Conservation (phyloP, 2,329 filamentous ascomycete species). For the Hymenoscyphus albidus region DNA sequence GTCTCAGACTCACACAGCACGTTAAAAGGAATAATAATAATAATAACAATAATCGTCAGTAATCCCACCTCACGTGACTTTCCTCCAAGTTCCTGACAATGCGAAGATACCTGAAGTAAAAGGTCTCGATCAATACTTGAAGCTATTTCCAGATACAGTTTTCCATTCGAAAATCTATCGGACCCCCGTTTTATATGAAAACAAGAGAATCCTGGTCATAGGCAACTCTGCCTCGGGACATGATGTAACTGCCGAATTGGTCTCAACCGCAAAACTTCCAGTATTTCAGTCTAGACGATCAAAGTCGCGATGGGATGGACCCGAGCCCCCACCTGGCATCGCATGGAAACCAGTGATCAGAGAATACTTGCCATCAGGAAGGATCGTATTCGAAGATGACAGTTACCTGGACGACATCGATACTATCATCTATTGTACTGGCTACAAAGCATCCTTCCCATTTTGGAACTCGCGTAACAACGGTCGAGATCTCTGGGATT, state of each 20-base stretch:
- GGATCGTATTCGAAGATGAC: constrained; percentile 59
- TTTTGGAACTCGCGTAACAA: constrained; percentile 53
- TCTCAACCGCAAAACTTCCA: constrained; percentile 38
- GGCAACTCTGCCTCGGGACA: constrained; percentile 81
- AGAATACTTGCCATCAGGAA: constrained; percentile 41
- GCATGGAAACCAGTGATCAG: constrained; percentile 52
- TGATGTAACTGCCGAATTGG: constrained; percentile 68
- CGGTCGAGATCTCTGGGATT: constrained; percentile 48
- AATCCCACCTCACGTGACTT: not conserved
- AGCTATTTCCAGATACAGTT: constrained; percentile 54
- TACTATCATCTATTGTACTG: constrained; percentile 77
- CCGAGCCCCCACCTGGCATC: constrained; percentile 44
- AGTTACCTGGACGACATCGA: constrained; percentile 64
- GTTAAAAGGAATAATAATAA: too few species aligned
- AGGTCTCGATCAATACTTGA: constrained; percentile 56
- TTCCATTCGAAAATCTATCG: constrained; percentile 78
- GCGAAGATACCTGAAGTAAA: constrained; percentile 52
- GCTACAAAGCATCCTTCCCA: constrained; percentile 78
- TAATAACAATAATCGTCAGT: too few species aligned
- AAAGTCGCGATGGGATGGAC: constrained; percentile 48
- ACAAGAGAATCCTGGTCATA: constrained; percentile 73
- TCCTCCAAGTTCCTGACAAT: not conserved
- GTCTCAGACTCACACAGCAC: too few species aligned
- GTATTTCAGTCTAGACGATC: constrained; percentile 51
- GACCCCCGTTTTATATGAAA: constrained; percentile 54